phyloP scores from a whole-genome alignment of 1,284 basidiomycete genomes.

The Trichosporon faecale region DNA sequence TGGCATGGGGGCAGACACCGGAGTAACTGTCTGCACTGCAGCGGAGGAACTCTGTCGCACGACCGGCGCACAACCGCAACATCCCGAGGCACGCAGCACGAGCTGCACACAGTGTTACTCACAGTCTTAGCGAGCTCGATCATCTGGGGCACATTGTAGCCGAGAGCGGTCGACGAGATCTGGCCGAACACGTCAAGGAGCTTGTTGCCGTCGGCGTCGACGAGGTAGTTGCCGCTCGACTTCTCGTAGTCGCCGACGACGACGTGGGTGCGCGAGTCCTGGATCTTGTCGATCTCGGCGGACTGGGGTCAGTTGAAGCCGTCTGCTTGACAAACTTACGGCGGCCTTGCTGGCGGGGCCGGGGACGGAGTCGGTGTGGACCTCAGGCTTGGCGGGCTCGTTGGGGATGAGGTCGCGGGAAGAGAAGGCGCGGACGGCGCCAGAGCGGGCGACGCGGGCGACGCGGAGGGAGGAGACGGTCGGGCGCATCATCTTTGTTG shows the following conservation, averaged over 20 bases:
- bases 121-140: constrained; percentile 50
- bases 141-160: constrained; percentile 57
- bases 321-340: constrained; percentile 15
- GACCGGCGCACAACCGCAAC: background rate
- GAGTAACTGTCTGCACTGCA: background rate
- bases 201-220: constrained; percentile 58
- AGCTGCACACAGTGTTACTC: constrained; percentile 6
- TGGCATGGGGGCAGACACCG: background rate
- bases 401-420: constrained; percentile 30
- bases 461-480: constrained; percentile 4
- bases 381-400: constrained; percentile 28
- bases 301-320: constrained; percentile 22
- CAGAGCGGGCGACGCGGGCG: background rate
- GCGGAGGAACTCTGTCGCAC: background rate
- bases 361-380: constrained; percentile 28
- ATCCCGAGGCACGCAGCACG: background rate
- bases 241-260: constrained; percentile 28
- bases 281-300: constrained; percentile 28
- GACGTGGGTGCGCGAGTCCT: constrained; percentile 31
- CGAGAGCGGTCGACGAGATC: constrained; percentile 53
- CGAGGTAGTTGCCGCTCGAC: constrained; percentile 54
- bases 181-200: constrained; percentile 59
- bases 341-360: constrained; percentile 29
- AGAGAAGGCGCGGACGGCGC: constrained; percentile 27
- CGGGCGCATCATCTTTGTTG: constrained; percentile 1